phyloP scores from a whole-genome alignment of 2,329 filamentous ascomycete genomes.

The Penicillium sp. region DNA sequence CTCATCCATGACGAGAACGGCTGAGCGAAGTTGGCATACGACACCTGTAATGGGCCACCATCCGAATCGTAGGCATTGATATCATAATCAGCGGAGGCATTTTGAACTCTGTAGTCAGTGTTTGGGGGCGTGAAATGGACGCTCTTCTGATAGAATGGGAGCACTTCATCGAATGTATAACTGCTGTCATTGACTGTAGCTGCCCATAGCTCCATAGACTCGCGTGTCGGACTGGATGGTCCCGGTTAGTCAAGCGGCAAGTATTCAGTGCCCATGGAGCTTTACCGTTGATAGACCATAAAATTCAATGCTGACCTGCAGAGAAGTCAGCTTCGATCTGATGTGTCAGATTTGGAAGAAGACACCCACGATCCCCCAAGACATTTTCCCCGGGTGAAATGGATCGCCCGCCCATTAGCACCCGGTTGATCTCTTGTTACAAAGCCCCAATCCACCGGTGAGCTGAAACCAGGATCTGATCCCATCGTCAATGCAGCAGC shows the following conservation, averaged over 20 bases:
- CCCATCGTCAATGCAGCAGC: slow-evolving; percentile 20
- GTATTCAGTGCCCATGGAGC: too few relatives aligned
- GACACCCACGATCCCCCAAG: slow-evolving; percentile 26
- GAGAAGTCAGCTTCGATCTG: neutral
- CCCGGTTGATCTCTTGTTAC: slow-evolving; percentile 19
- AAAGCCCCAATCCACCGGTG: slow-evolving; percentile 27
- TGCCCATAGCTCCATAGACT: slow-evolving; percentile 29
- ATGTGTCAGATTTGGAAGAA: neutral
- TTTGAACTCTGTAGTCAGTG: slow-evolving; percentile 17
- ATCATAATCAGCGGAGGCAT: slow-evolving; percentile 24
- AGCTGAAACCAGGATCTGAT: slow-evolving; percentile 21
- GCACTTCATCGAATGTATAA: slow-evolving; percentile 26
- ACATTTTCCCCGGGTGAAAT: slow-evolving; percentile 29
- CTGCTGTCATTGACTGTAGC: slow-evolving; percentile 26
- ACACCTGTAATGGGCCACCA: slow-evolving; percentile 41
- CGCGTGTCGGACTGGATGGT: slow-evolving; percentile 15
- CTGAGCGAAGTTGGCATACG: slow-evolving; percentile 42
- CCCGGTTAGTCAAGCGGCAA: neutral
- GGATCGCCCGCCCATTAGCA: slow-evolving; percentile 24
- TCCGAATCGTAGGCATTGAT: slow-evolving; percentile 25
- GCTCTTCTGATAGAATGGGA: slow-evolving; percentile 29
- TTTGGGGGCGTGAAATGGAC: slow-evolving; percentile 28
- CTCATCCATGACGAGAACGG: slow-evolving; percentile 42
- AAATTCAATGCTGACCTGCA: slow-evolving; percentile 28
- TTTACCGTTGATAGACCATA: slow-evolving; percentile 31